phyloP scores from a whole-genome alignment of 2,329 filamentous ascomycete species.

The Colletotrichum filicis region DNA sequence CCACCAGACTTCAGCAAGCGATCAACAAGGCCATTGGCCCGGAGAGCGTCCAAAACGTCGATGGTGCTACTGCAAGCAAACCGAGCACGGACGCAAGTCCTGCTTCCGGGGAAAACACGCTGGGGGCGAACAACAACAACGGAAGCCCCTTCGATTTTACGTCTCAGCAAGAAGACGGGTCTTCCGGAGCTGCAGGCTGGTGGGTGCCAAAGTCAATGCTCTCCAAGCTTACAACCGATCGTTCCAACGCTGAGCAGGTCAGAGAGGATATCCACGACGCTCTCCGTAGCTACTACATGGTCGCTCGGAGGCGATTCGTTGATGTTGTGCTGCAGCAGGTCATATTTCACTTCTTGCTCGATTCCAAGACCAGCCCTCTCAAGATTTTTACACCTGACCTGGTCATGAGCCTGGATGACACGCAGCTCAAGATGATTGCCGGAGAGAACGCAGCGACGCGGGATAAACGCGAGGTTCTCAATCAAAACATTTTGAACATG shows the following conservation, averaged over 20 bases:
- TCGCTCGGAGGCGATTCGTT: slow-evolving; percentile 69
- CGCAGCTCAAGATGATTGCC: slow-evolving; percentile 65
- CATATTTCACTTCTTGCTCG: slow-evolving; percentile 63
- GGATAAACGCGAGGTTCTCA: slow-evolving; percentile 54
- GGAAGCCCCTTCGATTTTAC: not conserved
- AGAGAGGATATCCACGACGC: slow-evolving; percentile 69
- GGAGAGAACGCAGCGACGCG: slow-evolving; percentile 62
- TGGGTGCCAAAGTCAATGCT: slow-evolving; percentile 25
- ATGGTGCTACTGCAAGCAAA: no score
- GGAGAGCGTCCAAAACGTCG: not conserved
- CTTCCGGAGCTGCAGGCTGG: not conserved
- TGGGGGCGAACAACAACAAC: not conserved
- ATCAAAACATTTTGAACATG: slow-evolving; percentile 57
- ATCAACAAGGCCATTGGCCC: not conserved
- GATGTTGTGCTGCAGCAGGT: slow-evolving; percentile 71
- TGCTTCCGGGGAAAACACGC: no score
- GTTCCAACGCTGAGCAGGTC: slow-evolving; percentile 38
- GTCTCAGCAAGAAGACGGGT: not conserved
- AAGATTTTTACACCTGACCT: slow-evolving; percentile 62
- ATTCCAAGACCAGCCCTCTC: slow-evolving; percentile 60
- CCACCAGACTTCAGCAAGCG: slow-evolving; percentile 4
- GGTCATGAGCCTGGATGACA: slow-evolving; percentile 57
- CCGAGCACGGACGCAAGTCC: not conserved
- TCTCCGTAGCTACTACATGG: slow-evolving; percentile 70
- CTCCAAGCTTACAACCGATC: slow-evolving; percentile 34